A percentile compares a stretch with the other conserved stretches of the same genome.
Conservation (phyloP, 2,329 filamentous ascomycete species). For the Cryphonectria japonica region DNA sequence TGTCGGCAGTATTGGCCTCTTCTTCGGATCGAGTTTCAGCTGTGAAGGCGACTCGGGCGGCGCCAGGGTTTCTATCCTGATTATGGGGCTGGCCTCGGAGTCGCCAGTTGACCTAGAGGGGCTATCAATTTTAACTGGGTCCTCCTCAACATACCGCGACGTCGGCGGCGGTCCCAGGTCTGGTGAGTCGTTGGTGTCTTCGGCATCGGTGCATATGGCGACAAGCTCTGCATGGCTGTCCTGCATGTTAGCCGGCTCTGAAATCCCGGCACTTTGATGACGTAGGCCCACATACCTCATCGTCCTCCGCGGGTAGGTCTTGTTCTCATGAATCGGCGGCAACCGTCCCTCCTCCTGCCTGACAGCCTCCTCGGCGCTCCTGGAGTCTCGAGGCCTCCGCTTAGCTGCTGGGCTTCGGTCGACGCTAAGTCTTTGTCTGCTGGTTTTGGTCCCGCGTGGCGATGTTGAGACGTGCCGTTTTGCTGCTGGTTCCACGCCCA, state of each 20-base stretch:
- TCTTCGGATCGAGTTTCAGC: slow-evolving; percentile 33
- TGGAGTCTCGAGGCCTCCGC: slow-evolving; percentile 57
- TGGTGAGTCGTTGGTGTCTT: slow-evolving; percentile 59
- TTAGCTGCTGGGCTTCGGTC: slow-evolving; percentile 57
- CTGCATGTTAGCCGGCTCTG: slow-evolving; percentile 36
- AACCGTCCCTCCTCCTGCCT: slow-evolving; percentile 59
- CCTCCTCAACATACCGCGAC: slow-evolving; percentile 61
- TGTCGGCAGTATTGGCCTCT: slow-evolving; percentile 33
- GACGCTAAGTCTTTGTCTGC: slow-evolving; percentile 47
- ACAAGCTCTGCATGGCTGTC: slow-evolving; percentile 64
- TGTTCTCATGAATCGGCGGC: slow-evolving; percentile 72
- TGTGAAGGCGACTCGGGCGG: slow-evolving; percentile 21
- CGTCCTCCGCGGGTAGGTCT: slow-evolving; percentile 67
- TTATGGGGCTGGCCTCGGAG: slow-evolving; percentile 24
- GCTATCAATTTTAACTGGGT: slow-evolving; percentile 58
- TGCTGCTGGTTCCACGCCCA: slow-evolving; percentile 64
- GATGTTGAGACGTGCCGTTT: slow-evolving; percentile 45
- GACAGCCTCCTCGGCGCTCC: slow-evolving; percentile 56
- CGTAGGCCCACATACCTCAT: slow-evolving; percentile 59
- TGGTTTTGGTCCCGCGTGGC: slow-evolving; percentile 46
- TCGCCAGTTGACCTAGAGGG: slow-evolving; percentile 38
- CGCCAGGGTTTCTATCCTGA: slow-evolving; percentile 20
- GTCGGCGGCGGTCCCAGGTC: slow-evolving; percentile 69
- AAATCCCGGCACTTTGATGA: background rate
- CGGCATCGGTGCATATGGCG: slow-evolving; percentile 56